These are phyloP conservation scores for Botrytis medusae DNA, from an alignment of 2,329 filamentous ascomycete species.

Conservation along the genomic window DNA sequence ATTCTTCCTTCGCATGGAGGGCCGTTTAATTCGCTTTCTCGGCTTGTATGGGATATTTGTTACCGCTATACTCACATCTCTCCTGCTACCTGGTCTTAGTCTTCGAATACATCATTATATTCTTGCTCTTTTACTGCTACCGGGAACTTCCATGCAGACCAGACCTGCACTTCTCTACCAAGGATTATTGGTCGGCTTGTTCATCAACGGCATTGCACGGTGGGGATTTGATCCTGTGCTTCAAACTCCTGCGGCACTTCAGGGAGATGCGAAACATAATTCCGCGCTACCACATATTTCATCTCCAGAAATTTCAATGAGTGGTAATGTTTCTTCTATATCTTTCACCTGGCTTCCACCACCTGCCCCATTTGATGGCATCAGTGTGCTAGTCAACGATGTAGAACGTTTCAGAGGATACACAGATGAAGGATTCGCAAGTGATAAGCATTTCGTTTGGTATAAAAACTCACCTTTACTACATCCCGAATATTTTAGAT, in stretches of 20 bases:
- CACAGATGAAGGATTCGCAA: conserved; percentile 52
- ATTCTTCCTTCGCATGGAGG: conserved; percentile 84
- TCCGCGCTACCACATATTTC: conserved; percentile 59
- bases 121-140: conserved; percentile 79
- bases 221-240: conserved; percentile 93
- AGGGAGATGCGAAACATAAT: conserved; percentile 64
- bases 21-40: conserved; percentile 73
- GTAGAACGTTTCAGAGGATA: conserved; percentile 78
- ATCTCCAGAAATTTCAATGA: conserved; percentile 49
- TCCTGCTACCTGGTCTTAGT: conserved; percentile 72
- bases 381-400: conserved; percentile 81
- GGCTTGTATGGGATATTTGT: conserved; percentile 73
- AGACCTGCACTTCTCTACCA: conserved; percentile 83
- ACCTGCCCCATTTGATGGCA: conserved; percentile 64
- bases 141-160: conserved; percentile 86
- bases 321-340: conserved; percentile 48
- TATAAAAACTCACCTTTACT: conserved; percentile 47
- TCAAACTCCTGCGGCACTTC: conserved; percentile 73
- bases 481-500: conserved; percentile 72
- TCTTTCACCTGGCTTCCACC: conserved; percentile 41
- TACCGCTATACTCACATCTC: conserved; percentile 64
- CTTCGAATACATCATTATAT: conserved; percentile 96
- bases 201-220: conserved; percentile 88
- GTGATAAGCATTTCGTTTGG: conserved; percentile 59
- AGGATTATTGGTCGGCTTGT: conserved; percentile 83